phyloP scores from a whole-genome alignment of 257 asterid genomes.

The Vinca minor region DNA sequence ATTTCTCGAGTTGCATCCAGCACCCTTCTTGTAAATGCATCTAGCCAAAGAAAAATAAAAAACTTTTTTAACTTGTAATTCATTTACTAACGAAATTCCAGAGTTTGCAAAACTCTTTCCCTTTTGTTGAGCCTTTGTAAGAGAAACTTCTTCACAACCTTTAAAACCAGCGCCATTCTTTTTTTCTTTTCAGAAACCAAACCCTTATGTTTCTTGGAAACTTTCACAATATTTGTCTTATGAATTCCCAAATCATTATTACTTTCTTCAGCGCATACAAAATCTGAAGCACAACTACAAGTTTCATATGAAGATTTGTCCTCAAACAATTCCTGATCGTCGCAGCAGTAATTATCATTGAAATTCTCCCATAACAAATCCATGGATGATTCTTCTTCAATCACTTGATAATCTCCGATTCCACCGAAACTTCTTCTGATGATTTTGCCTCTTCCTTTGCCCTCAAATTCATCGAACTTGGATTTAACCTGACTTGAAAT shows the following conservation, averaged over 20 bases:
- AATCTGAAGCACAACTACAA: background rate
- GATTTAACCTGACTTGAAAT: slow-evolving; percentile 8
- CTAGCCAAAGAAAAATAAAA: no score
- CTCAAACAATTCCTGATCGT: background rate
- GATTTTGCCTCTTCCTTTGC: slow-evolving; percentile 10
- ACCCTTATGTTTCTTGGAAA: background rate
- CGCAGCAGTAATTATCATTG: slow-evolving; percentile 15
- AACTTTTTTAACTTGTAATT: no score
- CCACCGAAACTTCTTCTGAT: slow-evolving; percentile 22
- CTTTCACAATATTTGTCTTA: slow-evolving; percentile 4
- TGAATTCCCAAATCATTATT: background rate
- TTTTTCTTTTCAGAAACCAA: background rate
- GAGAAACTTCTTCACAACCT: slow-evolving; percentile 36
- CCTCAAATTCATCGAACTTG: slow-evolving; percentile 6
- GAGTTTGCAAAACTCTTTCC: background rate
- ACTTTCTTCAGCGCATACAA: background rate
- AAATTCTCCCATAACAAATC: slow-evolving; percentile 55
- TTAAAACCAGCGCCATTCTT: slow-evolving; percentile 18
- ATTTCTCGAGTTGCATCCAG: no score
- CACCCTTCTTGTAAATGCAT: no score
- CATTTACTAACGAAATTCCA: background rate
- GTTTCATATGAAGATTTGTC: background rate
- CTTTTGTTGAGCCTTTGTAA: slow-evolving; percentile 13
- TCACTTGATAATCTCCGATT: slow-evolving; percentile 7
- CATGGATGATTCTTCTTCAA: slow-evolving; percentile 34